A percentile compares a stretch with the other conserved stretches of the same genome.
These are phyloP conservation scores for Pythium folliculosum DNA, from an alignment of 352 stramenopile genomes.

Conservation along the genomic window DNA sequence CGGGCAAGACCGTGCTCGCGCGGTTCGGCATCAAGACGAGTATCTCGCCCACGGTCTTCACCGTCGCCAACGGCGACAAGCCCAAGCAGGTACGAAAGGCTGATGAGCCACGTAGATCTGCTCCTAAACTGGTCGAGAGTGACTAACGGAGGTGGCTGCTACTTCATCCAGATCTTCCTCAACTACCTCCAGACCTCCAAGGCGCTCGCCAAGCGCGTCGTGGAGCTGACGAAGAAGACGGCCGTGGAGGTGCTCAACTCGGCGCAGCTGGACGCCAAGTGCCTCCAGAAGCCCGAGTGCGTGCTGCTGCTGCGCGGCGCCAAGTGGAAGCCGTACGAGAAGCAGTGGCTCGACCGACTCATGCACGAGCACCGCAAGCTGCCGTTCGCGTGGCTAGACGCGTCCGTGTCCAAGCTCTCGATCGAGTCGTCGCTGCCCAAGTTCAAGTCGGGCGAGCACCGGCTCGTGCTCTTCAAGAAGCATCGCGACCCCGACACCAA, in stretches of 20 bases:
- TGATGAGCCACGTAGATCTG: no score
- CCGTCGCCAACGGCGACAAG: conserved; percentile 71
- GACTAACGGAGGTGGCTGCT: no score
- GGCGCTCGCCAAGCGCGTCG: conserved; percentile 60
- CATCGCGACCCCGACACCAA: conserved; percentile 35
- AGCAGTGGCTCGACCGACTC: conserved; percentile 69
- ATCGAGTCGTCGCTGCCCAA: conserved; percentile 63
- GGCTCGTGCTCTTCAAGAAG: conserved; percentile 72
- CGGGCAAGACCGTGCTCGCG: conserved; percentile 58
- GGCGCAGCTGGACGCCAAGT: conserved; percentile 63
- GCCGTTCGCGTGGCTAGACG: conserved; percentile 76
- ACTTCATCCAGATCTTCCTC: conserved; percentile 68
- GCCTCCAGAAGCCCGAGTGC: conserved; percentile 59
- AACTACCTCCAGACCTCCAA: conserved; percentile 62
- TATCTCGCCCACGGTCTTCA: conserved; percentile 78
- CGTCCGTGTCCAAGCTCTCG: conserved; percentile 62
- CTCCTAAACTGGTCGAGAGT: no score
- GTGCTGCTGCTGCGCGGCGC: conserved; percentile 67
- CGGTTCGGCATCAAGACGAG: conserved; percentile 63
- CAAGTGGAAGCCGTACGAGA: conserved; percentile 63
- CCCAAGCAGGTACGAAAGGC: conserved; percentile 81
- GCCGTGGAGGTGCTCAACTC: conserved; percentile 66
- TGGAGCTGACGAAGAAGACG: conserved; percentile 54
- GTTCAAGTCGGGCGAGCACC: conserved; percentile 46
- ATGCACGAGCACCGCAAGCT: conserved; percentile 56